Conservation (phyloP, 2,329 filamentous ascomycete species). For the Pseudocercospora macadamiae region DNA sequence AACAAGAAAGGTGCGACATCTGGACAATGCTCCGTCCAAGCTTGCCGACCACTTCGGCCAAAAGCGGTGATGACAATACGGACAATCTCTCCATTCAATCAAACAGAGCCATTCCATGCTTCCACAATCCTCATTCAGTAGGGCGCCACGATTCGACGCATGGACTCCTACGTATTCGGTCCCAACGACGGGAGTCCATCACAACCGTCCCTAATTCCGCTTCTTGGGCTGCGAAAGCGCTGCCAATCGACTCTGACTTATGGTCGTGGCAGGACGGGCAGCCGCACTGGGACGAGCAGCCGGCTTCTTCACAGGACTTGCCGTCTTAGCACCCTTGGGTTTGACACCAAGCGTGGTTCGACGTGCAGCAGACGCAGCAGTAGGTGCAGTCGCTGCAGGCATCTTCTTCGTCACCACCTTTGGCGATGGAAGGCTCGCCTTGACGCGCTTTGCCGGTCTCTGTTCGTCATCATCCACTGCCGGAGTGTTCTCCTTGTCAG, state of each 20-base stretch:
- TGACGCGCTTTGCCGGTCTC: conserved; percentile 35
- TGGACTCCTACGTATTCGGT: no score
- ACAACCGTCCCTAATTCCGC: conserved; percentile 12
- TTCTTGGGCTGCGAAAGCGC: conserved; percentile 39
- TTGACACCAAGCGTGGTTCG: conserved; percentile 39
- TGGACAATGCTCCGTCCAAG: no score
- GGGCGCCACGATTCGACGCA: no score
- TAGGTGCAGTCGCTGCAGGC: conserved; percentile 14
- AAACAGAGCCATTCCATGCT: neutral
- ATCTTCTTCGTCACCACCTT: conserved; percentile 4
- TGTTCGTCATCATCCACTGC: conserved; percentile 33
- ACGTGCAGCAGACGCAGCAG: conserved; percentile 23
- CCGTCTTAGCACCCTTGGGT: conserved; percentile 34
- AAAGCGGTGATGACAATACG: neutral
- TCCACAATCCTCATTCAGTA: no score
- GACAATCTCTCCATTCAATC: neutral
- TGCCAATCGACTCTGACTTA: conserved; percentile 36
- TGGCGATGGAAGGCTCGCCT: conserved; percentile 17
- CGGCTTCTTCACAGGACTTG: conserved; percentile 25
- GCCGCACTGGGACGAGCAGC: conserved; percentile 18
- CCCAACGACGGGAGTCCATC: no score
- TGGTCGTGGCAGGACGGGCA: conserved; percentile 28
- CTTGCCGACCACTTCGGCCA: no score
- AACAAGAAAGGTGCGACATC: neutral
- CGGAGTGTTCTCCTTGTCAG: conserved; percentile 49